Evolutionary conservation across 495 filamentous ascomycete species (phyloP).

Genomic region (Parathielavia hyrcaniae): DNA sequence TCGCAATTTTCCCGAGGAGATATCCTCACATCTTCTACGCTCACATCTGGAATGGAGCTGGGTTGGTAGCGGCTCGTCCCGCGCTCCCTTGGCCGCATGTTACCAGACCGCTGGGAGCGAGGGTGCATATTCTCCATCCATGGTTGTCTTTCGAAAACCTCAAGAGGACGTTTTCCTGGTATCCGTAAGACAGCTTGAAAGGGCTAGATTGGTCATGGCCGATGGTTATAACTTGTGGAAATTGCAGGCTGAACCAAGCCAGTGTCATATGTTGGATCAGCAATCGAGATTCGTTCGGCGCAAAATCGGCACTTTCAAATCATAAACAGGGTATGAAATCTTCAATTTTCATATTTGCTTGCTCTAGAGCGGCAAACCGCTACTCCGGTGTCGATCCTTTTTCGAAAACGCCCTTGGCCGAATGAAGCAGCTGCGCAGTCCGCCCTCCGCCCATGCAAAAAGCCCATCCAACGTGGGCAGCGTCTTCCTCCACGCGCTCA

Average conservation of each 20-base stretch:
- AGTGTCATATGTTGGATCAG: no score
- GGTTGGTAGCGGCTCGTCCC: slow-evolving; percentile 9
- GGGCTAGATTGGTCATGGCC: no score
- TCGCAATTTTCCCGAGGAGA: not conserved
- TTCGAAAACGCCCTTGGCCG: slow-evolving; percentile 10
- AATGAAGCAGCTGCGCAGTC: not conserved
- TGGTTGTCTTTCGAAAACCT: not conserved
- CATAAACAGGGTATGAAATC: not conserved
- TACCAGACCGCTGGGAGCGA: slow-evolving; percentile 1
- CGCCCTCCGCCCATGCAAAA: not conserved
- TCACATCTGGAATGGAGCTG: not conserved
- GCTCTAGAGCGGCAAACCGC: not conserved
- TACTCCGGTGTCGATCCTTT: not conserved
- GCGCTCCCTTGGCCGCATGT: not conserved
- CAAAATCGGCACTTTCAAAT: not conserved
- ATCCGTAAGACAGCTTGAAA: no score
- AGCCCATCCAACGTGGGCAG: not conserved
- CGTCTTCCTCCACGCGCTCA: not conserved
- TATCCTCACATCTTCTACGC: not conserved
- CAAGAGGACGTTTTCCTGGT: no score
- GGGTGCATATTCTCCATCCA: not conserved
- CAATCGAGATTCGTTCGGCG: no score
- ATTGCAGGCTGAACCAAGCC: no score
- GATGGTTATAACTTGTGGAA: no score
- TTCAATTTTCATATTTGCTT: not conserved